Evolutionary conservation across 805 yeast genomes (phyloP).

Genomic region (Debaryomyces hansenii): DNA sequence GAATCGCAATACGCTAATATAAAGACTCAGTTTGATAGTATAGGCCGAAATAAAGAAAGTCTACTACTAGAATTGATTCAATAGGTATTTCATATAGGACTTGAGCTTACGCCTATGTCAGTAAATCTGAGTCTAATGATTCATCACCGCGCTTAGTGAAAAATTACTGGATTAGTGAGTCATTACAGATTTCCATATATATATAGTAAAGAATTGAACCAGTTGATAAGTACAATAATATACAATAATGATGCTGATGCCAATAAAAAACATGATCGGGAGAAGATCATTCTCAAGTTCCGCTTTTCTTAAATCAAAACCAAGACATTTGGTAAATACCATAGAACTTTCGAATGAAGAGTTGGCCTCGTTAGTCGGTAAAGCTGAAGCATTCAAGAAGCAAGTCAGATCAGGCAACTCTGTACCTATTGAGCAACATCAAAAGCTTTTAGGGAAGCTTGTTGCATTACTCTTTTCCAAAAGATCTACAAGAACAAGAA

Average conservation of each 20-base stretch:
- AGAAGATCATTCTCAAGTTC: constrained; percentile 11
- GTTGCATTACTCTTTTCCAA: constrained; percentile 84
- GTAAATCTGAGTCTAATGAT: constrained; percentile 2
- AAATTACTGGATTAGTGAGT: constrained; percentile 11
- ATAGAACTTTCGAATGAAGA: constrained; percentile 75
- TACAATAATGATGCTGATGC: background rate
- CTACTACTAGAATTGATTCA: background rate
- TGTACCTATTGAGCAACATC: constrained; percentile 36
- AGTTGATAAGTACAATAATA: background rate
- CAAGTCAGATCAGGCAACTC: constrained; percentile 56
- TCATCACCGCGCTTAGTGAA: constrained; percentile 11
- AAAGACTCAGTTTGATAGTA: background rate
- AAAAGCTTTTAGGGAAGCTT: constrained; percentile 73
- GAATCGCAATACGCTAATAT: background rate
- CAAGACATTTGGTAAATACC: constrained; percentile 80
- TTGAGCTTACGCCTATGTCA: background rate
- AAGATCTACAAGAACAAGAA: constrained; percentile 93
- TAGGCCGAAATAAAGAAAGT: background rate
- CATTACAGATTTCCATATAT: constrained; percentile 1
- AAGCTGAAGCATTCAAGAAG: constrained; percentile 69
- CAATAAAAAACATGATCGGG: constrained; percentile 9
- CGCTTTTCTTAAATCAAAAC: constrained; percentile 14
- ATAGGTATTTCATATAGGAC: background rate
- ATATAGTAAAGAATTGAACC: background rate
- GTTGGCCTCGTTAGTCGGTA: constrained; percentile 64